phyloP scores from a whole-genome alignment of 2,329 filamentous ascomycete genomes.

The Neurospora crassa region DNA sequence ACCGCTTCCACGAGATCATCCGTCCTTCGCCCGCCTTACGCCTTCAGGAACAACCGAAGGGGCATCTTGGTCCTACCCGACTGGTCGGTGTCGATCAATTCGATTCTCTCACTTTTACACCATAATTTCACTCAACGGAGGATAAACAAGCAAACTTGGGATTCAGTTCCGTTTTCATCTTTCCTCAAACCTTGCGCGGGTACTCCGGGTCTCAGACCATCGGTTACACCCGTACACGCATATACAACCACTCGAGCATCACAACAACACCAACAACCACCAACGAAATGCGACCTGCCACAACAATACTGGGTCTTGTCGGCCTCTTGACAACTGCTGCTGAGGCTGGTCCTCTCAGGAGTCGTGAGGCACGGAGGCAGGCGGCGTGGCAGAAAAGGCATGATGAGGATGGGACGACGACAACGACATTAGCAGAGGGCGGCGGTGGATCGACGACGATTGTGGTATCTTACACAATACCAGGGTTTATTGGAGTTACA shows the following conservation, averaged over 20 bases:
- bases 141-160: neutral
- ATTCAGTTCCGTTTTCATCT: neutral
- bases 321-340: constrained; percentile 6
- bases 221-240: neutral
- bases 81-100: neutral
- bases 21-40: neutral
- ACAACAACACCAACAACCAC: constrained; percentile 3
- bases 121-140: constrained; percentile 1
- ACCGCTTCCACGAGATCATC: neutral
- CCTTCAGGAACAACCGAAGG: neutral
- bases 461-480: neutral
- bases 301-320: constrained; percentile 11
- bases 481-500: neutral
- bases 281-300: constrained; percentile 10
- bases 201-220: neutral
- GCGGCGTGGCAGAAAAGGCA: neutral
- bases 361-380: neutral
- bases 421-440: neutral
- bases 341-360: constrained; percentile 21
- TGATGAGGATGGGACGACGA: neutral
- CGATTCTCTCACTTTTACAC: neutral
- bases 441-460: neutral
- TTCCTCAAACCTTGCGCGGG: neutral
- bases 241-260: neutral
- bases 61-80: neutral